A percentile compares a stretch with the other conserved stretches of the same genome.
These are phyloP conservation scores for Xylaria bambusicola DNA, from an alignment of 495 filamentous ascomycete species.

Conservation along the genomic window DNA sequence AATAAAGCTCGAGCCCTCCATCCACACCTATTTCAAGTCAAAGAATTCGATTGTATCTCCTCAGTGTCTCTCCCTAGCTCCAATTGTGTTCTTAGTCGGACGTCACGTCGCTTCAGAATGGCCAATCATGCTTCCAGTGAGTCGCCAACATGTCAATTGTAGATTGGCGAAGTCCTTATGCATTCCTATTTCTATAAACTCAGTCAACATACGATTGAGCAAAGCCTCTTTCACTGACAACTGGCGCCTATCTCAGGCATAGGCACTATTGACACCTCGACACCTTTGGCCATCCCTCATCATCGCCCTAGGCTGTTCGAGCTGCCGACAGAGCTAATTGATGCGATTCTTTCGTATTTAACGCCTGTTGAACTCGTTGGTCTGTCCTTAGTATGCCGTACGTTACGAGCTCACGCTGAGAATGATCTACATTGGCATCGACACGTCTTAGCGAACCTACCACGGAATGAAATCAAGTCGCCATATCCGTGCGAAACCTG, in stretches of 20 bases:
- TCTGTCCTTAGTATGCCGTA: constrained; percentile 57
- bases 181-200: too few species aligned
- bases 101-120: neutral
- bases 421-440: constrained; percentile 65
- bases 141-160: neutral
- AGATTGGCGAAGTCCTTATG: neutral
- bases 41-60: neutral
- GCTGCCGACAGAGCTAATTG: constrained; percentile 63
- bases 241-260: neutral
- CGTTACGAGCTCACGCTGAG: constrained; percentile 51
- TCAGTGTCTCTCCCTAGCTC: neutral
- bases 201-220: too few species aligned
- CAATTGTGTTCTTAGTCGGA: neutral
- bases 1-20: too few species aligned
- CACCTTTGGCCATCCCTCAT: neutral
- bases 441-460: constrained; percentile 63
- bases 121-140: neutral
- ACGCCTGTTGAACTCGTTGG: constrained; percentile 56
- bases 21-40: too few species aligned
- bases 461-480: constrained; percentile 51
- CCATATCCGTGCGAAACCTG: constrained; percentile 62
- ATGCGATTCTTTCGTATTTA: constrained; percentile 62
- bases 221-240: neutral
- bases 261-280: neutral
- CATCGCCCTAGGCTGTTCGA: neutral